Evolutionary conservation across 1,284 basidiomycete genomes (phyloP).

Genomic region (Coniophora puteana): DNA sequence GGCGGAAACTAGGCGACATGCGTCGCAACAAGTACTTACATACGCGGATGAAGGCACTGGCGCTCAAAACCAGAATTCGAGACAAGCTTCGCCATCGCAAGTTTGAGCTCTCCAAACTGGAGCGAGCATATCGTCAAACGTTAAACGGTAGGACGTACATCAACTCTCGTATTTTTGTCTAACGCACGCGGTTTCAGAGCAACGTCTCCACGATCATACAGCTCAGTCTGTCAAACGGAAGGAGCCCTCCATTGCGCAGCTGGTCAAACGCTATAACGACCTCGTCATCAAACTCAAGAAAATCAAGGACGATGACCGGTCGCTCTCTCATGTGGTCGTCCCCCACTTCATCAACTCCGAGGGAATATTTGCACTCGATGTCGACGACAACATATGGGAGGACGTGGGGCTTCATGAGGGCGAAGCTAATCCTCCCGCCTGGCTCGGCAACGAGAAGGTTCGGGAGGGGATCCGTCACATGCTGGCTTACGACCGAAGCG

Average conservation of each 20-base stretch:
- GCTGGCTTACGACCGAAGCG: conserved; percentile 9
- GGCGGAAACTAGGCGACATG: conserved; percentile 1
- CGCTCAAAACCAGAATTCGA: conserved; percentile 5
- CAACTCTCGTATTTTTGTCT: background rate
- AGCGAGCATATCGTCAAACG: conserved; percentile 1
- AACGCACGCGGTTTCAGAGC: background rate
- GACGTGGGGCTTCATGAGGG: conserved; percentile 8
- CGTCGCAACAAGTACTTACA: conserved; percentile 4
- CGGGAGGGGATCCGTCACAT: conserved; percentile 11
- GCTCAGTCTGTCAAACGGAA: conserved; percentile 2
- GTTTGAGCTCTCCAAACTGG: conserved; percentile 5
- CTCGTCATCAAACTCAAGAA: conserved; percentile 4
- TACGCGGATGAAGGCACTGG: conserved; percentile 7
- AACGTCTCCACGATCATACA: conserved; percentile 3
- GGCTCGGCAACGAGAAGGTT: conserved; percentile 9
- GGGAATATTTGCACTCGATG: conserved; percentile 9
- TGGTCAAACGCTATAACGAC: conserved; percentile 8
- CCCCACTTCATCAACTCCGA: conserved; percentile 5
- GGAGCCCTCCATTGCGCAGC: conserved; percentile 7
- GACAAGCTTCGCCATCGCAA: conserved; percentile 3
- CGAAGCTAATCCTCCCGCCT: background rate
- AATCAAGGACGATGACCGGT: conserved; percentile 1
- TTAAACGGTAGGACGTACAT: conserved; percentile 3
- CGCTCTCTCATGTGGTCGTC: conserved; percentile 2
- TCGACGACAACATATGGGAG: conserved; percentile 12